Base-by-base conservation (phyloP, 208 protist species). In the Acanthamoeba sp. region DNA sequence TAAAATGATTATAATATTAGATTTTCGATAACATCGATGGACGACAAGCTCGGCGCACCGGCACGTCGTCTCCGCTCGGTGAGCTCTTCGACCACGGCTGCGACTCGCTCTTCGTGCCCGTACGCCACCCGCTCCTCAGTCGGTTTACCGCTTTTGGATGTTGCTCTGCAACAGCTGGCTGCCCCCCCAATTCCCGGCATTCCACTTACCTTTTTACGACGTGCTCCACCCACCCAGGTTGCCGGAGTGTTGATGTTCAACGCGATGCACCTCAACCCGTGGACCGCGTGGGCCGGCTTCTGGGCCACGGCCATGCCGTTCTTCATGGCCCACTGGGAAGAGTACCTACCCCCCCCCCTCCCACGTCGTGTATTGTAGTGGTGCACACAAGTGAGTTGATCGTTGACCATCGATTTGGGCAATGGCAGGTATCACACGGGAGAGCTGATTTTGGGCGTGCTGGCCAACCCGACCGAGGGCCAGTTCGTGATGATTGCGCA, bases 1-100 rank as follows among this genome's bases (percentile, higher is more conserved):
- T n/a, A n/a, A n/a, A n/a, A n/a, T n/a, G n/a, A n/a, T n/a, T n/a
- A n/a, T 92, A 7, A 76, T 36, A 40, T 9, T 98, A 99, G 96
- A 99, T 98, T 24, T 94, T 99, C 69, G 99, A 99, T 91, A 98
- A 98, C 29, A 97, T 99, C 40, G 99, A 99, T 94, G 99, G 99
- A 32, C 99, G 99, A 94, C 99, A 99, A 95, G 99, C 99, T 0
- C 97, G 98, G 12, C 96, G 98, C 84, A 99, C 98, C 16, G 96
- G 97, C 38, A 96, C 97, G 2, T 96, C 96, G 29, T 98, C 98
- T 45, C 98, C 99, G 3, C 96, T 99, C 4, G 99, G 99, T 34
- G 98, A 99, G 93, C 95, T 99, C 18, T 99, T 99, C 93, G 99
- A 99, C 93, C 99, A 99, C 97, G 99, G 88, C 27, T 93, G 88